These are phyloP conservation scores for Ophiostoma ips DNA, from an alignment of 2,329 filamentous ascomycete species.

Conservation along the genomic window DNA sequence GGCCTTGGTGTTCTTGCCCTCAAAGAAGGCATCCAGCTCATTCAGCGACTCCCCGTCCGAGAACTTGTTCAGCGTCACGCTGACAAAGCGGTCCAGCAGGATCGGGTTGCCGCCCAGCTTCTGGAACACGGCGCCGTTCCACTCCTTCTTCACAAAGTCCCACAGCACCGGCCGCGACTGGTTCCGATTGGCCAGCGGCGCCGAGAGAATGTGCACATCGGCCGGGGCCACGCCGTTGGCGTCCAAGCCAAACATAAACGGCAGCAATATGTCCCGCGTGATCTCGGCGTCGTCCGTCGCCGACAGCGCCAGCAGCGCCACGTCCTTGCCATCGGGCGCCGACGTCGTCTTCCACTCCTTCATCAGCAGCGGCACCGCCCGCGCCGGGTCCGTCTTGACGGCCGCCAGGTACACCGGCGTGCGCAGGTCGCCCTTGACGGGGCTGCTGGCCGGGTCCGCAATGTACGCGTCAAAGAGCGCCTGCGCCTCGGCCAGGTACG, in stretches of 20 bases:
- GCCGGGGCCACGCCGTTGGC: constrained; percentile 60
- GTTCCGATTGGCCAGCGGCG: constrained; percentile 57
- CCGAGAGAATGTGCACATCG: constrained; percentile 75
- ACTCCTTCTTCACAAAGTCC: constrained; percentile 76
- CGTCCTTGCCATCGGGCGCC: constrained; percentile 83
- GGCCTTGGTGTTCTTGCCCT: constrained; percentile 67
- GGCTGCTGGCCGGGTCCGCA: constrained; percentile 48
- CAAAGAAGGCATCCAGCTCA: constrained; percentile 78
- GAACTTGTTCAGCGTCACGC: constrained; percentile 65
- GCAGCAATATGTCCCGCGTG: constrained; percentile 50
- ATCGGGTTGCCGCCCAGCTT: constrained; percentile 69
- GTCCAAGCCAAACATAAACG: constrained; percentile 59
- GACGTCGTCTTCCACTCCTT: constrained; percentile 72
- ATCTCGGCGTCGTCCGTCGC: constrained; percentile 55
- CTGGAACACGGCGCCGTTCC: constrained; percentile 51
- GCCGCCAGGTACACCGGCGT: constrained; percentile 67
- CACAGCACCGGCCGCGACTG: constrained; percentile 63
- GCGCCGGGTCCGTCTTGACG: constrained; percentile 54
- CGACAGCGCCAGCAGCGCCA: constrained; percentile 64
- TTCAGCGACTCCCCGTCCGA: constrained; percentile 52
- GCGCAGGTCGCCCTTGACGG: constrained; percentile 72
- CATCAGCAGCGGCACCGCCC: constrained; percentile 60
- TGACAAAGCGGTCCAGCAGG: constrained; percentile 77
- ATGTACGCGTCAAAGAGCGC: constrained; percentile 71
- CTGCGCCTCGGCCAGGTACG: constrained; percentile 60